These are phyloP conservation scores for Berberis thunbergii DNA, from an alignment of 164 flowering plant species.

Conservation along the genomic window DNA sequence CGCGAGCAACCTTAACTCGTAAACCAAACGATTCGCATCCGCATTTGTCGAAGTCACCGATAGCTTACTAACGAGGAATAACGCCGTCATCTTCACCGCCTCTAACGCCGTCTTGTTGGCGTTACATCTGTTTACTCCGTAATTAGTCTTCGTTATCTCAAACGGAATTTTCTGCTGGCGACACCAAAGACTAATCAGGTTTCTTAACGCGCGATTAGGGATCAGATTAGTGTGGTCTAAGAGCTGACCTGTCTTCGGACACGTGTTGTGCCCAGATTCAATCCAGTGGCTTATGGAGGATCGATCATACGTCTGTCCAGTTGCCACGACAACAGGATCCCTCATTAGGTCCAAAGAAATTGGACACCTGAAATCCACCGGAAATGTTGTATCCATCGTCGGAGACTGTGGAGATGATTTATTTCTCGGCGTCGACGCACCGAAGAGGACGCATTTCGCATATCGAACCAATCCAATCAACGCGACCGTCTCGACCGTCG, in stretches of 20 bases:
- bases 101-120: conserved; percentile 48
- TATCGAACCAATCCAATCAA: conserved; percentile 68
- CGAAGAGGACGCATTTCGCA: conserved; percentile 66
- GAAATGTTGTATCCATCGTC: conserved; percentile 28
- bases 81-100: conserved; percentile 70
- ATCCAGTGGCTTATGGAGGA: conserved; percentile 59
- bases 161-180: conserved; percentile 59
- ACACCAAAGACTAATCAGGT: conserved; percentile 73
- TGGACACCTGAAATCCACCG: conserved; percentile 79
- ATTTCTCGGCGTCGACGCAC: conserved; percentile 38
- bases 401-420: conserved; percentile 6
- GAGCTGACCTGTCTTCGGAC: conserved; percentile 84
- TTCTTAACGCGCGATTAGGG: conserved; percentile 60
- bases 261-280: conserved; percentile 73
- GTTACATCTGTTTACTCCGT: conserved; percentile 14
- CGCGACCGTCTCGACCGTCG: conserved; percentile 31
- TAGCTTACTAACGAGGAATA: conserved; percentile 46
- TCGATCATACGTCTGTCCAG: conserved; percentile 91
- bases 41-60: conserved; percentile 21
- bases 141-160: conserved; percentile 23
- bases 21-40: conserved; percentile 35
- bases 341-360: conserved; percentile 73
- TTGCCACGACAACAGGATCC: conserved; percentile 82
- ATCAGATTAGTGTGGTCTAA: conserved; percentile 47
- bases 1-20: conserved; percentile 68